Evolutionary conservation across 495 filamentous ascomycete genomes (phyloP), one percentile per base, ranked within the genome.

Genomic region (Hypoxylon lienhwacheense): DNA sequence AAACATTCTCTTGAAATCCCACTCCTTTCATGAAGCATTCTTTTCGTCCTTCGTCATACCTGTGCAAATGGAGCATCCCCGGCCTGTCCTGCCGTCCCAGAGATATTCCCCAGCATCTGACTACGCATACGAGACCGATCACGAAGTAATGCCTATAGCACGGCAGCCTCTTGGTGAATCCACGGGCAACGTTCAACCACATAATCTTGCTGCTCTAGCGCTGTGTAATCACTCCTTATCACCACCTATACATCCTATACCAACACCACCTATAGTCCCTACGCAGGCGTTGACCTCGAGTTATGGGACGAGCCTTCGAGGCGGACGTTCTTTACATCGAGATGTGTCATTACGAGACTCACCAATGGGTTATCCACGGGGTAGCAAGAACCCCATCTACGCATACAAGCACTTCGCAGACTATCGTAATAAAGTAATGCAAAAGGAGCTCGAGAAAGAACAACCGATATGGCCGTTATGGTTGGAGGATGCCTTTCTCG

Each of bases 401-500:
- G 64, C 74, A 22, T 74, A 74, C 19, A 70, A 71, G 17, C 73
- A 82, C 47, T 96, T 93, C 70, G 73, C 72, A 35, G 77, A 82
- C 53, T 88, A 87, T 68, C 79, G 90, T 55, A 78, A 79, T 41
- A 81, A 85, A 53, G 87, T 89, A 66, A 78, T 76, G 50, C 78
- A 81, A 37, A 75, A 76, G 52, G 68, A 73, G 57, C 67, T 70
- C 56, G 72, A 75, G 64, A 53, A 68, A 31, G 71, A 71, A 36
- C 68, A 76, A 46, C 63, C 60, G 35, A 76, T 86, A 58, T 97
- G 92, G 92, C 86, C 90, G 4, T 85, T 91, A 55, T 73, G 85
- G 55, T 70, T 97, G 11, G 93, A 98, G 67, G 78, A 85, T 66
- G 87, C 89, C 12, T 97, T 98, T 64, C 84, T 93, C 64, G 86